These are phyloP conservation scores for Boletus pseudopeckii DNA, from an alignment of 768 basidiomycete species.

Conservation along the genomic window DNA sequence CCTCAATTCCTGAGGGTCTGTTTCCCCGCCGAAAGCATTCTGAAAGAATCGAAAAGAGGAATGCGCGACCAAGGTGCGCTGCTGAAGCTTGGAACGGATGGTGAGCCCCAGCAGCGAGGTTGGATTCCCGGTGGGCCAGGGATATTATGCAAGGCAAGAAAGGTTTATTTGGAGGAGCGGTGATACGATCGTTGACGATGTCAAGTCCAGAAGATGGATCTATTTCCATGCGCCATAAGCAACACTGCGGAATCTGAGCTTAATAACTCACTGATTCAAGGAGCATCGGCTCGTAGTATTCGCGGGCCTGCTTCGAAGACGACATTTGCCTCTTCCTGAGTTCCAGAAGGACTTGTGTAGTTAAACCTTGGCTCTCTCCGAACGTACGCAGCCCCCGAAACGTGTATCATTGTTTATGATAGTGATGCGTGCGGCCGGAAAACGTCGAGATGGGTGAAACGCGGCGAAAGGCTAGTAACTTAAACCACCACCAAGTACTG, in stretches of 20 bases:
- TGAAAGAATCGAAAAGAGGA: too few relatives aligned
- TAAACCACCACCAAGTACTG: neutral
- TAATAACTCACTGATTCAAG: neutral
- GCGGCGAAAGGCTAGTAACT: neutral
- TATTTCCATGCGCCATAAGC: neutral
- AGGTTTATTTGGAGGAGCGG: too few relatives aligned
- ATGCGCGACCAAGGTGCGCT: too few relatives aligned
- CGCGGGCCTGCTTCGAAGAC: neutral
- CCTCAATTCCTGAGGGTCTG: too few relatives aligned
- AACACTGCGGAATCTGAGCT: neutral
- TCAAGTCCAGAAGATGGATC: neutral
- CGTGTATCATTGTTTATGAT: neutral
- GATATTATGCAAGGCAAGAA: too few relatives aligned
- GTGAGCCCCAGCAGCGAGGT: too few relatives aligned
- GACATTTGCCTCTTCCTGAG: neutral
- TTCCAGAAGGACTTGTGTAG: neutral
- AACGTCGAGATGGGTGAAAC: neutral
- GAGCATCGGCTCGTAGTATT: neutral
- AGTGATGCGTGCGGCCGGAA: neutral
- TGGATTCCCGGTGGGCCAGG: too few relatives aligned
- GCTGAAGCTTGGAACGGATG: too few relatives aligned
- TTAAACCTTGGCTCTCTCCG: neutral
- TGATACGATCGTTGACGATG: neutral
- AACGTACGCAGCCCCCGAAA: neutral
- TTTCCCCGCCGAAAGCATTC: too few relatives aligned